Conservation (phyloP, 345 rosid species). For the Bruguiera gymnorhiza region DNA sequence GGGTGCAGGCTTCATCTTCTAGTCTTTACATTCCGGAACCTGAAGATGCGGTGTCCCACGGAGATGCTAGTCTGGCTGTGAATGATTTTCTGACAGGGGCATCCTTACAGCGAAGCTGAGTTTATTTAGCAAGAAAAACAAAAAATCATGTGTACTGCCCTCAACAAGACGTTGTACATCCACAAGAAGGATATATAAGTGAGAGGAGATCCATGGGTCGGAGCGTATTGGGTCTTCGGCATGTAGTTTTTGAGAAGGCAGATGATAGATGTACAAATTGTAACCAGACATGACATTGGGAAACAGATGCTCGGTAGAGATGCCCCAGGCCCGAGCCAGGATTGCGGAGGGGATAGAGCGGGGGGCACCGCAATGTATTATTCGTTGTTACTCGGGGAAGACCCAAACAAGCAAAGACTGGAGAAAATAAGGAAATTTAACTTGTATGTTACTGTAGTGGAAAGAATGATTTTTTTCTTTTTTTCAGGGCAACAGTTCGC, state of each 20-base stretch:
- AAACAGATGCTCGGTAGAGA: conserved; percentile 5
- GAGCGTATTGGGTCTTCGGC: background rate
- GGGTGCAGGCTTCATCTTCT: conserved; percentile 68
- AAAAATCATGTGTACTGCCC: conserved; percentile 6
- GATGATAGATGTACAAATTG: conserved; percentile 21
- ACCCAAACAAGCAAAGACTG: conserved; percentile 1
- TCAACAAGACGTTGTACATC: background rate
- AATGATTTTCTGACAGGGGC: conserved; percentile 81
- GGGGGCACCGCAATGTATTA: conserved; percentile 5
- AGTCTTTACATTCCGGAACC: conserved; percentile 88
- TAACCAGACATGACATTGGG: conserved; percentile 8
- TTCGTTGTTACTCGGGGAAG: conserved; percentile 20
- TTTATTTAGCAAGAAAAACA: conserved; percentile 1
- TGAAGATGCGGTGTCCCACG: conserved; percentile 94
- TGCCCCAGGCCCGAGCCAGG: background rate
- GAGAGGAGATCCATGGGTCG: background rate
- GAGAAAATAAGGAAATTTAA: conserved; percentile 18
- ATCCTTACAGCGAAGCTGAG: conserved; percentile 10
- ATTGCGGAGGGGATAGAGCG: conserved; percentile 7
- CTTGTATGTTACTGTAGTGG: background rate
- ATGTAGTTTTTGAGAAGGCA: conserved; percentile 23
- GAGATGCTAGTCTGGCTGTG: conserved; percentile 84
- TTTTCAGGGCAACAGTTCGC: background rate
- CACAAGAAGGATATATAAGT: background rate
- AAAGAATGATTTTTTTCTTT: conserved; percentile 4